These are phyloP conservation scores for Pseudonitzschia multiseries DNA, from an alignment of 108 stramenopile genomes.

Conservation along the genomic window DNA sequence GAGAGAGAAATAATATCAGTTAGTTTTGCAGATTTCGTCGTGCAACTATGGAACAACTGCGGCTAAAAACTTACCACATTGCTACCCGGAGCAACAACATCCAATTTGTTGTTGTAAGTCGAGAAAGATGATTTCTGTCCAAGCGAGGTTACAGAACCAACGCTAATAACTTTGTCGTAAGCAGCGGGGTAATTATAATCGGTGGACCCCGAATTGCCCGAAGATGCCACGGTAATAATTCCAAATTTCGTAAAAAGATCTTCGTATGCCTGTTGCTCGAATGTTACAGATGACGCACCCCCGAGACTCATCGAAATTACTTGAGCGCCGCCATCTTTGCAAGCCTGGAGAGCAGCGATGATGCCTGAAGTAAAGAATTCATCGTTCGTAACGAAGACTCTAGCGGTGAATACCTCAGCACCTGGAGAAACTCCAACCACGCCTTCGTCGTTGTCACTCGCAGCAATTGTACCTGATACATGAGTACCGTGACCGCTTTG, in stretches of 20 bases:
- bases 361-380: conserved; percentile 38
- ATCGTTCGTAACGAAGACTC: conserved; percentile 43
- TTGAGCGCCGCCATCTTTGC: conserved; percentile 47
- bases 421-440: conserved; percentile 44
- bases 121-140: conserved; percentile 42
- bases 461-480: conserved; percentile 58
- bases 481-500: conserved; percentile 52
- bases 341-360: conserved; percentile 44
- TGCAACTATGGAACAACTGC: background rate
- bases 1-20: background rate
- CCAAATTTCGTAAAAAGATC: conserved; percentile 38
- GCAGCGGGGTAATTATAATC: conserved; percentile 46
- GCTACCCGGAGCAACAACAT: conserved; percentile 58
- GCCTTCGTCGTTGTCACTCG: conserved; percentile 28
- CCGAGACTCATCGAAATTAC: conserved; percentile 58
- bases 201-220: conserved; percentile 51
- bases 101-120: conserved; percentile 51
- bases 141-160: conserved; percentile 44
- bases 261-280: conserved; percentile 29
- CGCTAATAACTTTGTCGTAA: conserved; percentile 54
- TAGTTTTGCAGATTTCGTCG: background rate
- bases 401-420: conserved; percentile 44
- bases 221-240: conserved; percentile 55
- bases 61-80: conserved; percentile 17
- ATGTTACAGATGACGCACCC: conserved; percentile 15